Base-by-base conservation (phyloP, 2,329 filamentous ascomycete species). In the Microascus cirrosus region DNA sequence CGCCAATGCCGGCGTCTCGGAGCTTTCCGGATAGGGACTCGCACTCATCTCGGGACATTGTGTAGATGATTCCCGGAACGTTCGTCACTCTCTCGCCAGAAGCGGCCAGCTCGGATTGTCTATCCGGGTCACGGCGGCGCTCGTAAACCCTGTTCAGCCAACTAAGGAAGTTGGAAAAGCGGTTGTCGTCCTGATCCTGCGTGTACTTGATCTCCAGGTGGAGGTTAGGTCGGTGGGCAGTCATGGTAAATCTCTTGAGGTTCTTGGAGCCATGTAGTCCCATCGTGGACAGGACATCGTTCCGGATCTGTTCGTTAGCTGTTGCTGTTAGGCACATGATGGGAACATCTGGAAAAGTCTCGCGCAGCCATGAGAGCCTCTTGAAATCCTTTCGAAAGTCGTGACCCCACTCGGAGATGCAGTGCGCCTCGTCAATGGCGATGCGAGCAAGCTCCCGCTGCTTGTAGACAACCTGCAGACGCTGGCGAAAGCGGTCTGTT, bases 401-500 rank as follows among this genome's bases (percentile, higher is more conserved):
- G 69, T 97, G 92, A 1, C 93, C 93, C 93, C 93, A 96, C 84
- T 96, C 92, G 25, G 90, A 95, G 64, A 97, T 95, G 70, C 93
- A 97, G 70, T 97, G 93, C 2, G 93, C 93, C 73, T 97, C 93
- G 67, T 97, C 93, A 59, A 97, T 85, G 54, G 89, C 93, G 62
- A 97, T 83, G 15, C 93, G 84, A 11, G 87, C 86, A n/a, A 97
- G 81, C 71, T 96, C 90, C 59, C 82, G 82, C 69, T 96, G 91
- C 59, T 83, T 76, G 67, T 96, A 77, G 15, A 96, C 86, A 4
- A 87, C 75, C 60, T 81, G 79, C 10, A 96, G 75, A 54, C 85
- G 82, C 60, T 84, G 81, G 45, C 92, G 87, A 70, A 97, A 96
- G 59, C 80, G 78, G 60, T 90, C 82, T 4, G 83, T 81, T 36